A percentile compares a stretch with the other conserved stretches of the same genome.
Conservation (phyloP, 1,284 basidiomycete genomes). For the Moesziomyces globuligerus region DNA sequence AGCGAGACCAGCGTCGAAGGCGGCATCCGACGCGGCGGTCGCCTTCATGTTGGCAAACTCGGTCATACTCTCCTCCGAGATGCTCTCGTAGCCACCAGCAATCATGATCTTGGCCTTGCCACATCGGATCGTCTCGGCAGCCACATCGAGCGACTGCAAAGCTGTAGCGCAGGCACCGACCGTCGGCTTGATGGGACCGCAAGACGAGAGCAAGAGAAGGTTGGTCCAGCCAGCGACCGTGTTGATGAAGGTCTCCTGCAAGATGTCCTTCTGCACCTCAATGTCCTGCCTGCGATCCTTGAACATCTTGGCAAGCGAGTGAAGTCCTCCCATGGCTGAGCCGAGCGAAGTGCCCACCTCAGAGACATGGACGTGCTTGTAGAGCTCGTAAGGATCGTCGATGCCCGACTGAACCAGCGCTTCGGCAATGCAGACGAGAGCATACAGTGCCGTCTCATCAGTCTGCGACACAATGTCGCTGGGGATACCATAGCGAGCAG, state of each 20-base stretch:
- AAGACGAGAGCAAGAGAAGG: slow-evolving; percentile 72
- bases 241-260: slow-evolving; percentile 83
- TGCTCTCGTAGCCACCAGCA: slow-evolving; percentile 96
- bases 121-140: slow-evolving; percentile 88
- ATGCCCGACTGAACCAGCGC: slow-evolving; percentile 94
- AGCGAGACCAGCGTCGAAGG: slow-evolving; percentile 97
- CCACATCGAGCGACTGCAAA: slow-evolving; percentile 95
- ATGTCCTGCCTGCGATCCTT: slow-evolving; percentile 95
- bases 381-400: slow-evolving; percentile 84
- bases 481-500: slow-evolving; percentile 94
- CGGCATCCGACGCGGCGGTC: slow-evolving; percentile 93
- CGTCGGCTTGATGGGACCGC: slow-evolving; percentile 95
- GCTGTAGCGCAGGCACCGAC: slow-evolving; percentile 98
- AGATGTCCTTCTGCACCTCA: slow-evolving; percentile 96
- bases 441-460: slow-evolving; percentile 95
- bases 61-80: slow-evolving; percentile 96
- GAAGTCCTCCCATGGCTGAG: slow-evolving; percentile 95
- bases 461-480: slow-evolving; percentile 93
- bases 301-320: slow-evolving; percentile 77
- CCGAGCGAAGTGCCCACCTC: slow-evolving; percentile 74
- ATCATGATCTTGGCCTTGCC: slow-evolving; percentile 99
- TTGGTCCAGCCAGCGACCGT: slow-evolving; percentile 87
- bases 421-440: slow-evolving; percentile 92
- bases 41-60: slow-evolving; percentile 99
- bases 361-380: slow-evolving; percentile 90